These are phyloP conservation scores for Fusarium illudens DNA, from an alignment of 2,329 filamentous ascomycete genomes.

Conservation along the genomic window DNA sequence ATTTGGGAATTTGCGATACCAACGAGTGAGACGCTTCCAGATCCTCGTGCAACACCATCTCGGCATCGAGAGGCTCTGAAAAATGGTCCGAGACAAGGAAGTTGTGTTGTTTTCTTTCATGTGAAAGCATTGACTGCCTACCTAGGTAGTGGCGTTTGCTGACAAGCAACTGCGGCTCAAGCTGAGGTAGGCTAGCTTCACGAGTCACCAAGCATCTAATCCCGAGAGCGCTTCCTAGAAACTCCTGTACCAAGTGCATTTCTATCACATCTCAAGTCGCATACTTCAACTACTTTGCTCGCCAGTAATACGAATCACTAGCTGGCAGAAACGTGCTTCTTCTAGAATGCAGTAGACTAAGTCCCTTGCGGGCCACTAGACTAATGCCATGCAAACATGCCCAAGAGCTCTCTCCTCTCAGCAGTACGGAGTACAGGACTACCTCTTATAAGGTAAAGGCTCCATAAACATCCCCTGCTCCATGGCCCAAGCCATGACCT, in stretches of 20 bases:
- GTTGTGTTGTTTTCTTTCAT: not conserved
- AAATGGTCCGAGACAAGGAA: not conserved
- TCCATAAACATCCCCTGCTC: not conserved
- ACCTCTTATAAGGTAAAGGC: slow-evolving; percentile 7
- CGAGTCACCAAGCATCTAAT: not conserved
- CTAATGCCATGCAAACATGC: not conserved
- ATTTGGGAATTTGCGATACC: slow-evolving; percentile 8
- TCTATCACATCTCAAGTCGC: not conserved
- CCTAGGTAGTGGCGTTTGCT: not conserved
- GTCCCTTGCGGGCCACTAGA: slow-evolving; percentile 1
- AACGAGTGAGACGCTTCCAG: not conserved
- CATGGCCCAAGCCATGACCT: slow-evolving; percentile 2
- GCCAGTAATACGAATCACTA: not conserved
- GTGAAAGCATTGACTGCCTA: not conserved
- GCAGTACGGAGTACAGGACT: slow-evolving; percentile 15
- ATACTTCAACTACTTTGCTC: not conserved
- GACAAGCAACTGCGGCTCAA: not conserved
- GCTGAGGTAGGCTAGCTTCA: not conserved
- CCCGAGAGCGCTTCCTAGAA: too few relatives aligned
- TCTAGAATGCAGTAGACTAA: not conserved
- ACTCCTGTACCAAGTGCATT: too few relatives aligned
- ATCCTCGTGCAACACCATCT: not conserved
- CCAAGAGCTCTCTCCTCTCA: slow-evolving; percentile 3
- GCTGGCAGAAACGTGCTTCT: not conserved
- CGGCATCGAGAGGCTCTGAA: not conserved